A percentile compares a stretch with the other conserved stretches of the same genome.
Evolutionary conservation across 208 protist genomes (phyloP).

Genomic region (Leishmania guyanensis): DNA sequence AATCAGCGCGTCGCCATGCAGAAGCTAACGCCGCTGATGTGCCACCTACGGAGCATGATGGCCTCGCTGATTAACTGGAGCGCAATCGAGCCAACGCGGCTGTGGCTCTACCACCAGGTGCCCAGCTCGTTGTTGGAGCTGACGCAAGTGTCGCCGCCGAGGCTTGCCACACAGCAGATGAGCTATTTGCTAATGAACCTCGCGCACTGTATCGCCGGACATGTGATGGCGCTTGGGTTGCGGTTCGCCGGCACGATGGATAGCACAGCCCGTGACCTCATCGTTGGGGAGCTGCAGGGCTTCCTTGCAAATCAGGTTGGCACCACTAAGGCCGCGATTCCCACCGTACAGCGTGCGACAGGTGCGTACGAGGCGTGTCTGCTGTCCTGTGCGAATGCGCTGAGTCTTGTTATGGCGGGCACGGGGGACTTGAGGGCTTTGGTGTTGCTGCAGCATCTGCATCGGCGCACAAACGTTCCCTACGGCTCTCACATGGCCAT

Average conservation of each 20-base stretch:
- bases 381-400: conserved; percentile 63
- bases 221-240: conserved; percentile 72
- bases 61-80: conserved; percentile 69
- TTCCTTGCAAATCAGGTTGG: conserved; percentile 71
- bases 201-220: conserved; percentile 75
- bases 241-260: conserved; percentile 85
- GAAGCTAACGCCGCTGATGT: conserved; percentile 67
- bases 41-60: conserved; percentile 78
- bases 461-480: conserved; percentile 51
- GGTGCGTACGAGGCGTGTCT: conserved; percentile 79
- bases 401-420: conserved; percentile 92
- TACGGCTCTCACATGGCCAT: conserved; percentile 96
- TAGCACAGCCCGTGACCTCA: conserved; percentile 45
- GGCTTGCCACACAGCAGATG: conserved; percentile 57
- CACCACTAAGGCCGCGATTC: conserved; percentile 47
- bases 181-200: conserved; percentile 82
- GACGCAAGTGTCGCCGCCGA: conserved; percentile 6
- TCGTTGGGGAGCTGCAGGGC: conserved; percentile 69
- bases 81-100: conserved; percentile 45
- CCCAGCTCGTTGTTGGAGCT: conserved; percentile 49
- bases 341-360: conserved; percentile 65
- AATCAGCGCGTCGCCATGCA: conserved; percentile 64
- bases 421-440: conserved; percentile 89
- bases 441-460: conserved; percentile 66
- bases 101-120: conserved; percentile 56